These are phyloP conservation scores for Fusarium incarnatum DNA, from an alignment of 2,329 filamentous ascomycete species.

Conservation along the genomic window DNA sequence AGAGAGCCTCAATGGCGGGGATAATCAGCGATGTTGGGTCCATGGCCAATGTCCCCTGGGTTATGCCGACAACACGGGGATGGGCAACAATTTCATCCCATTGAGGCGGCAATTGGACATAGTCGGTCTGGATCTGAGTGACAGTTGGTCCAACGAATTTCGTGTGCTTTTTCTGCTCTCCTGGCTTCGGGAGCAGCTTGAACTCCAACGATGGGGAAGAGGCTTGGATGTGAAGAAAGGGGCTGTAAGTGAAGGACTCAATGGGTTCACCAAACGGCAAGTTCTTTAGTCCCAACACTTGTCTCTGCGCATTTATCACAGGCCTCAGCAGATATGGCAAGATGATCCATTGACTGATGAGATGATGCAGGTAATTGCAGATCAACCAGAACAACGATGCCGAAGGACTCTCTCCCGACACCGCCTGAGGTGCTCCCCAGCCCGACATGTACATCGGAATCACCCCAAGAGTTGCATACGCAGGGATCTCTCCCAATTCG, in stretches of 20 bases:
- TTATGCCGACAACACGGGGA: slow-evolving; percentile 51
- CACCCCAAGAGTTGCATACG: slow-evolving; percentile 55
- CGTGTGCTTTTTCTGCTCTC: slow-evolving; percentile 34
- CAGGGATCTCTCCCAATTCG: slow-evolving; percentile 51
- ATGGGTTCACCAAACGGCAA: slow-evolving; percentile 48
- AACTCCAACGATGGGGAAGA: slow-evolving; percentile 53
- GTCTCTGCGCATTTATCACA: slow-evolving; percentile 49
- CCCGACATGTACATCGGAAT: slow-evolving; percentile 53
- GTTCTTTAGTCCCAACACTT: slow-evolving; percentile 43
- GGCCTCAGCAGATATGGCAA: slow-evolving; percentile 47
- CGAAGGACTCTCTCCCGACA: slow-evolving; percentile 50
- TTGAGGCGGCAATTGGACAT: slow-evolving; percentile 47
- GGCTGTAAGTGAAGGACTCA: slow-evolving; percentile 53
- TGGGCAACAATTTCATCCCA: slow-evolving; percentile 49
- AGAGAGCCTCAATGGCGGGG: slow-evolving; percentile 52
- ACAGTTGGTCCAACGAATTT: slow-evolving; percentile 53
- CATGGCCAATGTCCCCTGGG: slow-evolving; percentile 54
- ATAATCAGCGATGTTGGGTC: slow-evolving; percentile 53
- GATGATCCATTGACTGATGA: slow-evolving; percentile 45
- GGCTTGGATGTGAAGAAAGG: slow-evolving; percentile 54
- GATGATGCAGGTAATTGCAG: slow-evolving; percentile 46
- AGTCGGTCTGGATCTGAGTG: slow-evolving; percentile 26
- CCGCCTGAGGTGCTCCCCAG: slow-evolving; percentile 47
- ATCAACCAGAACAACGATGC: slow-evolving; percentile 42
- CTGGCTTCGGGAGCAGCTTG: slow-evolving; percentile 40